Conservation (phyloP, 2,329 filamentous ascomycete genomes). For the Trichophyton schoenleinii region DNA sequence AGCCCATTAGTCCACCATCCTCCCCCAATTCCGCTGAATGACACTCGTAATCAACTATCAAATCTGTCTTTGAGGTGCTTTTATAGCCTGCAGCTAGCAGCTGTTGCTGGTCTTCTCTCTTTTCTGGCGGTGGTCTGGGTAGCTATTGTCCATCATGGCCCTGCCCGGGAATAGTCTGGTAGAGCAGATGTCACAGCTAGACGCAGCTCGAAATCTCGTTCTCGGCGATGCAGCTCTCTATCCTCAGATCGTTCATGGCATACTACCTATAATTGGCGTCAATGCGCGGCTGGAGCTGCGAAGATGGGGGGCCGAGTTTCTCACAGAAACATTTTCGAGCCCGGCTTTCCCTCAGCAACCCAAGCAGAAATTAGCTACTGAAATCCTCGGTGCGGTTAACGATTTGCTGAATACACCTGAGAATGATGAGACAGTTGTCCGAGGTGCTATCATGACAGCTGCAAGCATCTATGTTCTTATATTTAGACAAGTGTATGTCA, state of each 20-base stretch:
- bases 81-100: neutral
- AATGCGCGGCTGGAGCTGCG: conserved; percentile 65
- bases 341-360: conserved; percentile 64
- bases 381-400: conserved; percentile 65
- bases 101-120: neutral
- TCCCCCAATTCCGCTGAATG: neutral
- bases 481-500: conserved; percentile 84
- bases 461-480: conserved; percentile 88
- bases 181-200: conserved; percentile 75
- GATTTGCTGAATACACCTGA: conserved; percentile 56
- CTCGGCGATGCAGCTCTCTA: conserved; percentile 80
- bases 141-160: conserved; percentile 7
- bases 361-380: conserved; percentile 67
- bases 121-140: neutral
- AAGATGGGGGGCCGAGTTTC: conserved; percentile 91
- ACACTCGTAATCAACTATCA: conserved; percentile 1
- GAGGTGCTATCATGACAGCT: conserved; percentile 74
- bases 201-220: conserved; percentile 80
- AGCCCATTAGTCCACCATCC: neutral
- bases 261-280: conserved; percentile 79
- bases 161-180: conserved; percentile 42
- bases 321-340: conserved; percentile 90
- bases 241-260: conserved; percentile 77
- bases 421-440: conserved; percentile 68
- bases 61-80: neutral